Conservation (phyloP, 2,329 filamentous ascomycete species). For the Ascochyta pisi region DNA sequence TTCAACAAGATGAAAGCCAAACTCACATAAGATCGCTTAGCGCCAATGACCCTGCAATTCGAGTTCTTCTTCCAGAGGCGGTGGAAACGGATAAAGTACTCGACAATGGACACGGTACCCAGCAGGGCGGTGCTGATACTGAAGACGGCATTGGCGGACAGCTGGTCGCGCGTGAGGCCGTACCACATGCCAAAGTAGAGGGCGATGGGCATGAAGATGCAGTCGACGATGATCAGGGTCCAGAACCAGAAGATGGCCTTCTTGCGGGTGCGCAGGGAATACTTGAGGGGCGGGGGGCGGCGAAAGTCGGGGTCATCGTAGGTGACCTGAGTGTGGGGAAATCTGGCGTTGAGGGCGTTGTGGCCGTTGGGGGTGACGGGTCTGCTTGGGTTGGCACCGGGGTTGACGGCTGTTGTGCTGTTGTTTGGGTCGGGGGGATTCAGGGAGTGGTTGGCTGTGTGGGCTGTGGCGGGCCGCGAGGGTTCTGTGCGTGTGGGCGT, state of each 20-base stretch:
- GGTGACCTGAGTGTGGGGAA: constrained; percentile 50
- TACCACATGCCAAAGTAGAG: constrained; percentile 70
- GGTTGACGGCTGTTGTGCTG: constrained; percentile 22
- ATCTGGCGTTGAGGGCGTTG: constrained; percentile 36
- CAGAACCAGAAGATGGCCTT: constrained; percentile 66
- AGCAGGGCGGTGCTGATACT: constrained; percentile 62
- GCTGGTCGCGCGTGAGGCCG: constrained; percentile 52
- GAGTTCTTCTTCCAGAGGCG: constrained; percentile 60
- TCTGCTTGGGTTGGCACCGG: constrained; percentile 32
- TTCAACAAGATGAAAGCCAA: too few relatives aligned
- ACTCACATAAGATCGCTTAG: constrained; percentile 50
- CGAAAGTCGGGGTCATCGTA: constrained; percentile 51
- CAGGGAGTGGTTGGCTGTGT: constrained; percentile 22
- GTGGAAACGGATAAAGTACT: constrained; percentile 59
- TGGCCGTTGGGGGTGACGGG: constrained; percentile 37
- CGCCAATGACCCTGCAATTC: constrained; percentile 60
- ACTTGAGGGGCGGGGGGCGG: constrained; percentile 62
- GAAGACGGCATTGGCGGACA: constrained; percentile 61
- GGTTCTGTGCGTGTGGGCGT: constrained; percentile 19
- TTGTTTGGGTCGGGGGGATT: constrained; percentile 23
- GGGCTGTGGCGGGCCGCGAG: constrained; percentile 13
- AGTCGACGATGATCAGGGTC: constrained; percentile 65
- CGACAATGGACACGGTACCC: constrained; percentile 61
- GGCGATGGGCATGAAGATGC: constrained; percentile 63
- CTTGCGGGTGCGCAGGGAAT: constrained; percentile 62